phyloP scores from a whole-genome alignment of 495 filamentous ascomycete genomes.

The Xylaria grammica region DNA sequence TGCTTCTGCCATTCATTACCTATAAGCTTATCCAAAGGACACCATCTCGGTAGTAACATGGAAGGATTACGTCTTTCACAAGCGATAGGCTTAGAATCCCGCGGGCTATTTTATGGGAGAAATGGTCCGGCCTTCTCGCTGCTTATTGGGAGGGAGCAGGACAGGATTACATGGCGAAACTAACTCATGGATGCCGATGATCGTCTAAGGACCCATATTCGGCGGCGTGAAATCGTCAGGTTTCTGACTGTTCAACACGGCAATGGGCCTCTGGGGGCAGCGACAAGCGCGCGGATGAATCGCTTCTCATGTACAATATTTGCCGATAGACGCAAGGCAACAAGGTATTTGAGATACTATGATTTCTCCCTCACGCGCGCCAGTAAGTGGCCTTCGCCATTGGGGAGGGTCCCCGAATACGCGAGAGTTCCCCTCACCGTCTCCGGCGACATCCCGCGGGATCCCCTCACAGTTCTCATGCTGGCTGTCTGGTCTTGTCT shows the following conservation, averaged over 20 bases:
- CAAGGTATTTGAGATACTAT: not conserved
- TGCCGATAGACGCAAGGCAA: conserved; percentile 22
- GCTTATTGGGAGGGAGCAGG: conserved; percentile 19
- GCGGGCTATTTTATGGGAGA: conserved; percentile 4
- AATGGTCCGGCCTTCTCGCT: conserved; percentile 7
- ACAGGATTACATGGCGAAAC: conserved; percentile 8
- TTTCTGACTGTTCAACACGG: conserved; percentile 6
- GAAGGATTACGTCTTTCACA: conserved; percentile 16
- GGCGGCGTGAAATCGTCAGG: conserved; percentile 6
- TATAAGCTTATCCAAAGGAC: conserved; percentile 22
- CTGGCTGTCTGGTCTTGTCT: too few species aligned
- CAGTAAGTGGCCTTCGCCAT: conserved; percentile 2
- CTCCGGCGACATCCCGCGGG: not conserved
- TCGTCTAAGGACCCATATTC: conserved; percentile 10
- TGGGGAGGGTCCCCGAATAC: conserved; percentile 7
- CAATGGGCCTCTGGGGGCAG: conserved; percentile 5
- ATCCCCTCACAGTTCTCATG: conserved; percentile 5
- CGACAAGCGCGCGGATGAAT: conserved; percentile 23
- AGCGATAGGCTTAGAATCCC: conserved; percentile 11
- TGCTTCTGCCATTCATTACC: conserved; percentile 9
- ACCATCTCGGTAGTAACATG: conserved; percentile 18
- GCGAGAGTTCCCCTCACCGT: conserved; percentile 2
- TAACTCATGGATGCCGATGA: not conserved
- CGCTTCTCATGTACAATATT: conserved; percentile 16
- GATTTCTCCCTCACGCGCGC: not conserved